These are phyloP conservation scores for Leccinum obscurum DNA, from an alignment of 768 basidiomycete genomes.

Conservation along the genomic window DNA sequence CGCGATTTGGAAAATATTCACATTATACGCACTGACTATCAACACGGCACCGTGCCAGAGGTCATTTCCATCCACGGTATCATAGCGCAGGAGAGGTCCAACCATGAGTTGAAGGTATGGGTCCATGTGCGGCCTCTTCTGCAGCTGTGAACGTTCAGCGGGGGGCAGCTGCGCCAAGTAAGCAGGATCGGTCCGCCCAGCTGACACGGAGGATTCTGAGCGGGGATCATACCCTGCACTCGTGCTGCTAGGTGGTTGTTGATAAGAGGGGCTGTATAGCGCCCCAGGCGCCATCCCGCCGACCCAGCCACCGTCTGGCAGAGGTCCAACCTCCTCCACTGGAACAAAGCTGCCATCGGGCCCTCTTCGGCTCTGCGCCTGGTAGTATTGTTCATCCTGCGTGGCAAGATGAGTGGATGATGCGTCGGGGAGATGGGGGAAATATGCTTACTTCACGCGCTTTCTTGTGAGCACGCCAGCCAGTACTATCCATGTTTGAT, in stretches of 20 bases:
- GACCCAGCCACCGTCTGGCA: slow-evolving; percentile 56
- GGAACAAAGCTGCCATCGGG: slow-evolving; percentile 52
- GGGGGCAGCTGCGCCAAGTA: slow-evolving; percentile 54
- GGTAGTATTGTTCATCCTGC: slow-evolving; percentile 33
- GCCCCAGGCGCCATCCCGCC: slow-evolving; percentile 55
- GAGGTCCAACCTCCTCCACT: slow-evolving; percentile 58
- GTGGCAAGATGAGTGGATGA: slow-evolving; percentile 20
- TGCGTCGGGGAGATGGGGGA: background rate
- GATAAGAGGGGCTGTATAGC: slow-evolving; percentile 4
- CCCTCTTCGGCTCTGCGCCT: slow-evolving; percentile 36
- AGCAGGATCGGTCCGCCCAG: slow-evolving; percentile 18
- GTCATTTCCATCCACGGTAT: slow-evolving; percentile 75
- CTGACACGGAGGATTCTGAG: slow-evolving; percentile 5
- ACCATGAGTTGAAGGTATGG: slow-evolving; percentile 91
- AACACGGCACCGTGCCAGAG: slow-evolving; percentile 89
- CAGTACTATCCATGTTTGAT: slow-evolving; percentile 65
- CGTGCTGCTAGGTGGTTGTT: slow-evolving; percentile 21
- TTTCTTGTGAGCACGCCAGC: slow-evolving; percentile 70
- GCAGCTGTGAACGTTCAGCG: slow-evolving; percentile 61
- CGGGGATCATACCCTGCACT: slow-evolving; percentile 30
- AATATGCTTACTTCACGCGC: slow-evolving; percentile 50
- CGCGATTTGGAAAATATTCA: background rate
- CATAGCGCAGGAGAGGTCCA: slow-evolving; percentile 86
- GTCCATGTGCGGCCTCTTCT: slow-evolving; percentile 65
- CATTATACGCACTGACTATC: slow-evolving; percentile 73